Base-by-base conservation (phyloP, 257 asterid genomes). In the Echium plantagineum region DNA sequence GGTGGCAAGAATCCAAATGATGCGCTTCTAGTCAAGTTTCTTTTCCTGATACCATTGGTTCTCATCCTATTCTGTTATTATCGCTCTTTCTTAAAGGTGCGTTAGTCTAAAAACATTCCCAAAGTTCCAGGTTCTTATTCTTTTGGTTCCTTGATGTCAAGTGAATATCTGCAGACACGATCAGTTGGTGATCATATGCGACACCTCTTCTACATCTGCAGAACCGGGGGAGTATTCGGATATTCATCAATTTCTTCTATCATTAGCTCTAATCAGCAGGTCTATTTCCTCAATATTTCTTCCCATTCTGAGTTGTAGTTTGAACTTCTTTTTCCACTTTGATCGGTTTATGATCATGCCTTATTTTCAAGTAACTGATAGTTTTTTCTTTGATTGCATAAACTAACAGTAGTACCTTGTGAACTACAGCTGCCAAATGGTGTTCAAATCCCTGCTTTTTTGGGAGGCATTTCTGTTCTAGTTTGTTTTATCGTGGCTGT, bases 1-100 rank as follows among this genome's bases (percentile, higher is more conserved):
- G 91, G 97, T 70, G 97, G 99, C 56, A 85, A 76, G 77, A 77
- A 75, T 74, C 97, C 99, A 55, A 78, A 72, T 61, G 94, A 86
- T 72, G 78, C 71, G 54, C 66, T 84, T 72, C 66, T 84, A 66
- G 77, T 89, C 81, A 81, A 75, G 65, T 69, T 85, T 68, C 97
- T 84, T 55, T 69, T 78, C 74, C 72, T 93, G 62, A 80, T 89
- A 69, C 99, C 99, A n/a, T 54, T 89, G 5, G 67, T 76, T 42
- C 62, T 86, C 73, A 58, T 89, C 52, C 66, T 52, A 21, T 77
- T 89, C 76, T 83, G 83, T 75, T 89, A 83, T 71, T 84, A 93
- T 58, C 97, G 79, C 46, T 80, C 91, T 2, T 74, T 62, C 76
- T 67, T 80, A 66, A 91, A 84, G 97, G 99, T 93, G 62, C 66